Evolutionary conservation across 805 yeast genomes (phyloP).

Genomic region (Vanderwaltozyma yarrowii): DNA sequence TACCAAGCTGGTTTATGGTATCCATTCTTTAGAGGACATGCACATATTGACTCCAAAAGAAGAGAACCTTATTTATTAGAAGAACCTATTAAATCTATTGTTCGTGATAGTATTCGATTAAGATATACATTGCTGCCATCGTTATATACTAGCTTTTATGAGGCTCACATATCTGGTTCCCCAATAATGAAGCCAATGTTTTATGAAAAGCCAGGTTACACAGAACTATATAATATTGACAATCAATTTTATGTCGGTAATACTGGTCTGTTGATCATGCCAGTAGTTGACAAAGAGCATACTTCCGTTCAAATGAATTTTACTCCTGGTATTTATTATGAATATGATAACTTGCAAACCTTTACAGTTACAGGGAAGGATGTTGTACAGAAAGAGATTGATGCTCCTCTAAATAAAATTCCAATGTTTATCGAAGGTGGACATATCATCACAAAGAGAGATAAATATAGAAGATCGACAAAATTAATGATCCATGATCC

Average conservation of each 20-base stretch:
- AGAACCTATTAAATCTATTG: slow-evolving; percentile 56
- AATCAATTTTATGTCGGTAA: slow-evolving; percentile 76
- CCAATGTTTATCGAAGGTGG: slow-evolving; percentile 81
- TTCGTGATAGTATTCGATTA: slow-evolving; percentile 60
- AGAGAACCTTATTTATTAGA: slow-evolving; percentile 87
- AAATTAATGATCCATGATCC: slow-evolving; percentile 72
- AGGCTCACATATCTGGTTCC: slow-evolving; percentile 46
- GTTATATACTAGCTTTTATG: slow-evolving; percentile 68
- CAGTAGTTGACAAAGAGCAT: slow-evolving; percentile 53
- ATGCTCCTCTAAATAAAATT: slow-evolving; percentile 45
- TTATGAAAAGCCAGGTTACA: slow-evolving; percentile 38
- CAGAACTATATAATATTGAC: slow-evolving; percentile 48
- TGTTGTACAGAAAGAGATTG: slow-evolving; percentile 21
- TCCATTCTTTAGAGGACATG: slow-evolving; percentile 95
- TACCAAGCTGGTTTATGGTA: slow-evolving; percentile 93
- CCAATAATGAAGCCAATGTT: slow-evolving; percentile 68
- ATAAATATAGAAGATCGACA: slow-evolving; percentile 71
- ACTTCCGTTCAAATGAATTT: slow-evolving; percentile 27
- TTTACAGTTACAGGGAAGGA: slow-evolving; percentile 24
- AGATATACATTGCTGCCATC: slow-evolving; percentile 73
- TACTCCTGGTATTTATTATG: slow-evolving; percentile 49
- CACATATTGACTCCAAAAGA: slow-evolving; percentile 86
- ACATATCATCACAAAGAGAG: slow-evolving; percentile 53
- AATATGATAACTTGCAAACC: slow-evolving; percentile 33
- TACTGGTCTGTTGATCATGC: slow-evolving; percentile 66